phyloP scores from a whole-genome alignment of 768 basidiomycete genomes.

The Coprinopsis strossmayeri region DNA sequence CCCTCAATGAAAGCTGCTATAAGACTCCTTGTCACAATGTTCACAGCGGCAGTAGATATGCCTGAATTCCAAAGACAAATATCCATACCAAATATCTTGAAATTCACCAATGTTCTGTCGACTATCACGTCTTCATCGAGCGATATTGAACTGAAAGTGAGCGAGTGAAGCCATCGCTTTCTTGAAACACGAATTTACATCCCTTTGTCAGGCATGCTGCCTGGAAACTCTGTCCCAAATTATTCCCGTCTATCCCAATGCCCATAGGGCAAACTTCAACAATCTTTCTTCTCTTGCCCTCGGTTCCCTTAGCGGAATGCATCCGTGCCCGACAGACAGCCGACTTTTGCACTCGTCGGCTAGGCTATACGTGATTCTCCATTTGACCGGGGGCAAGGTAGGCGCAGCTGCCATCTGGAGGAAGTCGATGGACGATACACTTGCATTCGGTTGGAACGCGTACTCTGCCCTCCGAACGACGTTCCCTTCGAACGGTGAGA shows the following conservation, averaged over 20 bases:
- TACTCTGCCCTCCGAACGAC: conserved; percentile 55
- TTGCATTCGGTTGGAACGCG: conserved; percentile 60
- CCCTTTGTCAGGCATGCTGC: conserved; percentile 32
- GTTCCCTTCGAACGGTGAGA: conserved; percentile 41
- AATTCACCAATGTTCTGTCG: conserved; percentile 57
- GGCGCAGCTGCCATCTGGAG: conserved; percentile 68
- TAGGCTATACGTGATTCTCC: conserved; percentile 54
- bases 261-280: conserved; percentile 50
- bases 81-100: conserved; percentile 62
- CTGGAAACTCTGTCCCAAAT: conserved; percentile 47
- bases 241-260: conserved; percentile 59
- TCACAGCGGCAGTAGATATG: conserved; percentile 51
- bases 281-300: conserved; percentile 49
- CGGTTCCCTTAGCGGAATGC: conserved; percentile 49
- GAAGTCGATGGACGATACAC: conserved; percentile 64
- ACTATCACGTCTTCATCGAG: conserved; percentile 44
- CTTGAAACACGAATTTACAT: neutral
- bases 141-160: conserved; percentile 52
- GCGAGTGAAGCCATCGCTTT: conserved; percentile 5
- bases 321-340: conserved; percentile 32
- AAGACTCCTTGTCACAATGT: conserved; percentile 57
- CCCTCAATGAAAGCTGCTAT: conserved; percentile 58
- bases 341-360: conserved; percentile 43
- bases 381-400: conserved; percentile 74
- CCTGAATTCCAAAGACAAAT: conserved; percentile 82